phyloP scores from a whole-genome alignment of 768 basidiomycete species.

The Tricholoma sp. region DNA sequence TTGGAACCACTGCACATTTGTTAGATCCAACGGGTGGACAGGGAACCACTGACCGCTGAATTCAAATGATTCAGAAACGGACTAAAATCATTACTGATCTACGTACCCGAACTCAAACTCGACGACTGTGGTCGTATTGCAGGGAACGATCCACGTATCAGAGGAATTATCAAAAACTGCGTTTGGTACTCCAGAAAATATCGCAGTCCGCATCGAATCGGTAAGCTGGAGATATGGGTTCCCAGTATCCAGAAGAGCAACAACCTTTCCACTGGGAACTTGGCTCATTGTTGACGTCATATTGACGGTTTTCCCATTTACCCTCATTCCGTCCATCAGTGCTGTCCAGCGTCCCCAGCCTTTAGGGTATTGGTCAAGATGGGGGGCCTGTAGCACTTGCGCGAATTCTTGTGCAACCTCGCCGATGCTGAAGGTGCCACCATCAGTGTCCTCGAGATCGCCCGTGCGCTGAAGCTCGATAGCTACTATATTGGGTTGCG shows the following conservation, averaged over 20 bases:
- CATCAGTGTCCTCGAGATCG: constrained; percentile 33
- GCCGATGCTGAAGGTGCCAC: constrained; percentile 37
- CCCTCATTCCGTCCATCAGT: constrained; percentile 30
- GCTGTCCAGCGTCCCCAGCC: constrained; percentile 37
- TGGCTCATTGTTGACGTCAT: constrained; percentile 26
- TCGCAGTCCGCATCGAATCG: constrained; percentile 24
- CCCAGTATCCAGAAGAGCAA: constrained; percentile 40
- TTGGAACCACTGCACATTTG: constrained; percentile 21
- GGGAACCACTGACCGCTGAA: constrained; percentile 27
- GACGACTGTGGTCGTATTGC: constrained; percentile 27
- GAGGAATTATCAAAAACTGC: constrained; percentile 22
- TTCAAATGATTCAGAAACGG: neutral
- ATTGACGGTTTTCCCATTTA: constrained; percentile 22
- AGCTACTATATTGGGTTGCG: constrained; percentile 33
- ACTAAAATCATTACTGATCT: constrained; percentile 9
- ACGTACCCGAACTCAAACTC: constrained; percentile 35
- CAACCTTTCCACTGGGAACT: constrained; percentile 24
- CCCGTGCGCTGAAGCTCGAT: constrained; percentile 36
- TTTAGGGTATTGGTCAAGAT: constrained; percentile 28
- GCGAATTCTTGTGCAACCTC: constrained; percentile 33
- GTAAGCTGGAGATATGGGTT: constrained; percentile 35
- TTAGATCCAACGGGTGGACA: constrained; percentile 42
- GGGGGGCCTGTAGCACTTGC: constrained; percentile 23
- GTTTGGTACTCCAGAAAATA: constrained; percentile 34
- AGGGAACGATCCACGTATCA: constrained; percentile 36